Conservation (phyloP, 2,329 filamentous ascomycete species). For the Fusarium dimerum region DNA sequence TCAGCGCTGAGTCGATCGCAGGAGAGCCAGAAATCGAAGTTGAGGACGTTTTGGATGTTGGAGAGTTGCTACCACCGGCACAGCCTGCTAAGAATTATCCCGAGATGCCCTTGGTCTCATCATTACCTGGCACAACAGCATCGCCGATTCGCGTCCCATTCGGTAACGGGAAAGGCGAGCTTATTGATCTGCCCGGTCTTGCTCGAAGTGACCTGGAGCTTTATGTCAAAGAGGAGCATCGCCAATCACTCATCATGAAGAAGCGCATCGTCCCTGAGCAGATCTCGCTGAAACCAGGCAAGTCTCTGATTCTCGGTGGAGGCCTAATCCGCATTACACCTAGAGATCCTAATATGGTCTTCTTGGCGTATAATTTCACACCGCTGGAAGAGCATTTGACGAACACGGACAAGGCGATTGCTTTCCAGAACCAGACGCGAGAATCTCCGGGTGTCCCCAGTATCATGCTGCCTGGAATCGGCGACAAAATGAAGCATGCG, state of each 20-base stretch:
- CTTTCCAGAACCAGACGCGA: constrained; percentile 66
- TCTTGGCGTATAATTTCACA: constrained; percentile 86
- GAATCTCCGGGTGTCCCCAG: constrained; percentile 59
- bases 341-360: constrained; percentile 56
- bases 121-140: constrained; percentile 88
- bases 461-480: constrained; percentile 61
- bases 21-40: constrained; percentile 27
- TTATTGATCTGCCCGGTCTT: constrained; percentile 90
- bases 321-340: constrained; percentile 89
- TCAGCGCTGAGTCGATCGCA: constrained; percentile 27
- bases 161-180: constrained; percentile 80
- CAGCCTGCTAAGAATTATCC: constrained; percentile 76
- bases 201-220: constrained; percentile 71
- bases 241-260: constrained; percentile 74
- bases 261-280: constrained; percentile 73
- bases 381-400: constrained; percentile 77
- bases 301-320: constrained; percentile 76
- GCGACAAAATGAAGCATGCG: constrained; percentile 64
- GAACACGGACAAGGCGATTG: constrained; percentile 75
- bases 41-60: constrained; percentile 38
- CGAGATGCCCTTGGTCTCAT: constrained; percentile 81
- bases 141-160: constrained; percentile 93
- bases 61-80: constrained; percentile 71
- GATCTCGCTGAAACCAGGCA: constrained; percentile 68
- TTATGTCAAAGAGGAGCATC: constrained; percentile 68